Evolutionary conservation across 805 yeast genomes (phyloP).

Genomic region (Kluyveromyces wickerhamii): DNA sequence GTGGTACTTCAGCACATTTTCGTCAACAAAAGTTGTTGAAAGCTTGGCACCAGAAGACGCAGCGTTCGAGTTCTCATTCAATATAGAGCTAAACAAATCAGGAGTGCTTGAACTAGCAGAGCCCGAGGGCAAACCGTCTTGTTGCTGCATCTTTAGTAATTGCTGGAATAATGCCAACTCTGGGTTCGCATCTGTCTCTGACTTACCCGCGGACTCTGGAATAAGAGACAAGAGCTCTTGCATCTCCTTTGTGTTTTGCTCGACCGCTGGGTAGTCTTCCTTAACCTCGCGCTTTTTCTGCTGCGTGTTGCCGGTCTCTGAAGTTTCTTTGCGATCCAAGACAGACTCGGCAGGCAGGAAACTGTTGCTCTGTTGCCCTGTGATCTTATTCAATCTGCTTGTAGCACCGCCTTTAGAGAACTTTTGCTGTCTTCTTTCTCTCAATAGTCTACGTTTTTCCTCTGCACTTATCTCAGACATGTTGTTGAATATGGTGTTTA

Average conservation of each 20-base stretch:
- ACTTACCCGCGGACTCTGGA: constrained; percentile 2
- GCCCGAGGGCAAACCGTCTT: constrained; percentile 8
- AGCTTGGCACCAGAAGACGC: constrained; percentile 5
- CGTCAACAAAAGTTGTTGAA: constrained; percentile 16
- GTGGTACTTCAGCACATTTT: constrained; percentile 21
- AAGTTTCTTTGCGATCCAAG: constrained; percentile 12
- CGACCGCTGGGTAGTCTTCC: not conserved
- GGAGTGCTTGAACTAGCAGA: constrained; percentile 13
- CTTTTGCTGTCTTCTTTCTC: constrained; percentile 62
- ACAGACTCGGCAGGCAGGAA: constrained; percentile 31
- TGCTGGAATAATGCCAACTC: constrained; percentile 24
- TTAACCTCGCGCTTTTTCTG: not conserved
- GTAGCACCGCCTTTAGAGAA: constrained; percentile 48
- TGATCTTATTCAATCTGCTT: constrained; percentile 43
- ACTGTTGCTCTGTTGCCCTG: constrained; percentile 33
- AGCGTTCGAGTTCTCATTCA: constrained; percentile 9
- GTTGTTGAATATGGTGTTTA: too few relatives aligned
- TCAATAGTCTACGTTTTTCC: constrained; percentile 47
- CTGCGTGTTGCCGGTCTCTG: constrained; percentile 7
- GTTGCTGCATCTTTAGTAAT: constrained; percentile 19
- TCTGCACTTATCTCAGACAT: constrained; percentile 44
- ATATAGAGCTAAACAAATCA: constrained; percentile 19
- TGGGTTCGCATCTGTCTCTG: constrained; percentile 10
- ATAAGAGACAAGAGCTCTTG: constrained; percentile 15
- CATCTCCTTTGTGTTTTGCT: constrained; percentile 13